Percentiles rank a stretch among this genome's conserved stretches.
Conservation (phyloP, 2,329 filamentous ascomycete species). For the Trichoderma lentiforme region DNA sequence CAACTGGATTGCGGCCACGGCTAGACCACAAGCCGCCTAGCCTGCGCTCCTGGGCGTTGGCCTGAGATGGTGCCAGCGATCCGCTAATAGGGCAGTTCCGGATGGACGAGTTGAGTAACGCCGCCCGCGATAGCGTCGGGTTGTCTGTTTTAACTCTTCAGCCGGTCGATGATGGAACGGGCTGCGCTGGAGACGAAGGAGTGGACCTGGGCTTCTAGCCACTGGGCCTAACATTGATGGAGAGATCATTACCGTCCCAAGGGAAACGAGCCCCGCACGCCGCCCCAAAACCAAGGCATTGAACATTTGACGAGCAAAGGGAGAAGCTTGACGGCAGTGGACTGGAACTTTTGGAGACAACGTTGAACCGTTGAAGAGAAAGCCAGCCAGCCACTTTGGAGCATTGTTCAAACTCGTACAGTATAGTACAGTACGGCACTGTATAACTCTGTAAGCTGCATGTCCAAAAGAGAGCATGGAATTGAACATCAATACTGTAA, state of each 20-base stretch:
- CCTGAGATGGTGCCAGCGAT: background rate
- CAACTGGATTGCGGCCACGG: background rate
- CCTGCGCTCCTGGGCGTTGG: background rate
- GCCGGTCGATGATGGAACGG: background rate
- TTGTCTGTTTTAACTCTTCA: background rate
- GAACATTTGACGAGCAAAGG: background rate
- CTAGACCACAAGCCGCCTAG: background rate
- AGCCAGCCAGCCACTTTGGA: background rate
- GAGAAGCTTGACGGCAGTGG: no score
- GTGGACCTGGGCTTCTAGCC: background rate
- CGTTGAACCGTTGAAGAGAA: background rate
- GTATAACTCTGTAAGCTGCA: background rate
- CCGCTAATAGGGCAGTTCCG: constrained; percentile 8
- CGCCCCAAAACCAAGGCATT: background rate
- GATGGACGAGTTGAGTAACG: background rate
- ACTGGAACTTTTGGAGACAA: background rate
- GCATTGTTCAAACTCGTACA: no score
- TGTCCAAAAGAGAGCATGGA: background rate
- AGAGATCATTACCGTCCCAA: background rate
- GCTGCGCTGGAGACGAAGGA: background rate
- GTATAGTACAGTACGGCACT: background rate
- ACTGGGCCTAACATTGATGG: background rate
- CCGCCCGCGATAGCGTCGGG: background rate
- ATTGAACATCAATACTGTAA: no score
- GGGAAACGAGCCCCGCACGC: background rate